A percentile compares a stretch with the other conserved stretches of the same genome.
Conservation (phyloP, 2,329 filamentous ascomycete species). For the Paraphoma chrysanthemicola region DNA sequence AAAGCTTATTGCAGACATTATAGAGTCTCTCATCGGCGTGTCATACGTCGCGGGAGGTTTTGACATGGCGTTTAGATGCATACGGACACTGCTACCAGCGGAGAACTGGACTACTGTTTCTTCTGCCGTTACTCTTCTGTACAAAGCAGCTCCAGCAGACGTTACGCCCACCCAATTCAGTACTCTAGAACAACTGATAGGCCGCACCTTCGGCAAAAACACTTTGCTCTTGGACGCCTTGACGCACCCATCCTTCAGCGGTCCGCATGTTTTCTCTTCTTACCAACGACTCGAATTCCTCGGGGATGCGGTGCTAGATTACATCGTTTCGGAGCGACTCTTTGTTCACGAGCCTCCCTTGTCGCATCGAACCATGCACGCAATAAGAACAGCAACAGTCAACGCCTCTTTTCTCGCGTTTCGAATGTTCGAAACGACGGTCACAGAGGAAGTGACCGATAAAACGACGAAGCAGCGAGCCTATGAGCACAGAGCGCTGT, state of each 20-base stretch:
- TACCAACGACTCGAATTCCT: slow-evolving; percentile 86
- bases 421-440: slow-evolving; percentile 67
- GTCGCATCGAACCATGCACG: slow-evolving; percentile 72
- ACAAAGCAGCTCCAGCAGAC: slow-evolving; percentile 22
- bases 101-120: slow-evolving; percentile 52
- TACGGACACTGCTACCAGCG: slow-evolving; percentile 68
- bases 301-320: slow-evolving; percentile 85
- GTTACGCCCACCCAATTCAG: slow-evolving; percentile 19
- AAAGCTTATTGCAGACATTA: slow-evolving; percentile 85
- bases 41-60: slow-evolving; percentile 74
- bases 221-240: slow-evolving; percentile 77
- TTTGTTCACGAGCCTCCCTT: slow-evolving; percentile 59
- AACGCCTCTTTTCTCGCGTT: slow-evolving; percentile 84
- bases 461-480: slow-evolving; percentile 42
- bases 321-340: slow-evolving; percentile 71
- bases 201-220: slow-evolving; percentile 73
- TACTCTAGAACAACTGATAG: slow-evolving; percentile 69
- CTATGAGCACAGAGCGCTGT: slow-evolving; percentile 58
- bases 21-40: slow-evolving; percentile 84
- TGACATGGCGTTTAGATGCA: slow-evolving; percentile 66
- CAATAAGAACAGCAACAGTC: slow-evolving; percentile 75
- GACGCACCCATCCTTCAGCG: slow-evolving; percentile 73
- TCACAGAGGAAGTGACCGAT: slow-evolving; percentile 43
- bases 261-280: slow-evolving; percentile 53
- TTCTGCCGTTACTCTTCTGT: slow-evolving; percentile 34